phyloP scores from a whole-genome alignment of 169 alveolate genomes.

The Perkinsus chesapeaki region DNA sequence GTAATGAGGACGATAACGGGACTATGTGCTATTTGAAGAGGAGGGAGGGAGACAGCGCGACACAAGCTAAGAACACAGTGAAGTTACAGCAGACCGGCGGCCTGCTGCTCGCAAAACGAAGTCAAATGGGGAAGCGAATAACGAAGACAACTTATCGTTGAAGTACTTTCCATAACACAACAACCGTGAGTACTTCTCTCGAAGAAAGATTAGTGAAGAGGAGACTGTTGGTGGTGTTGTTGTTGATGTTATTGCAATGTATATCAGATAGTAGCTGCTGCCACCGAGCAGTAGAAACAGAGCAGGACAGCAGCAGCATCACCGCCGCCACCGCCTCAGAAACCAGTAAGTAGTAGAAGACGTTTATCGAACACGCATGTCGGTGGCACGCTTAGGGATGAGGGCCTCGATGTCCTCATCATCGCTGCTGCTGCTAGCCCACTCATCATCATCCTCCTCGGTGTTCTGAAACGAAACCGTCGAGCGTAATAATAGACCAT shows the following conservation, averaged over 20 bases:
- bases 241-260: neutral
- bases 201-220: neutral
- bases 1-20: neutral
- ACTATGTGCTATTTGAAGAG: neutral
- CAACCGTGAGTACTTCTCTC: neutral
- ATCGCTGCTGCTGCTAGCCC: neutral
- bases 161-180: neutral
- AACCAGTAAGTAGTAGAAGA: neutral
- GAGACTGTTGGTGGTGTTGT: neutral
- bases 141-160: neutral
- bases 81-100: too few species aligned
- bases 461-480: neutral
- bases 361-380: constrained; percentile 4
- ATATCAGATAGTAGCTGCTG: neutral
- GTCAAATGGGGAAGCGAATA: too few species aligned
- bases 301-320: neutral
- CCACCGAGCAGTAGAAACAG: neutral
- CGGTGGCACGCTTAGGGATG: neutral
- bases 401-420: neutral
- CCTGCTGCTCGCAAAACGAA: too few species aligned
- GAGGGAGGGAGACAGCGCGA: neutral
- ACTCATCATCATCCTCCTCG: neutral
- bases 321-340: neutral
- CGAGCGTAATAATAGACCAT: neutral
- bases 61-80: neutral